phyloP scores from a whole-genome alignment of 495 filamentous ascomycete genomes.

The Penicillium daleae region DNA sequence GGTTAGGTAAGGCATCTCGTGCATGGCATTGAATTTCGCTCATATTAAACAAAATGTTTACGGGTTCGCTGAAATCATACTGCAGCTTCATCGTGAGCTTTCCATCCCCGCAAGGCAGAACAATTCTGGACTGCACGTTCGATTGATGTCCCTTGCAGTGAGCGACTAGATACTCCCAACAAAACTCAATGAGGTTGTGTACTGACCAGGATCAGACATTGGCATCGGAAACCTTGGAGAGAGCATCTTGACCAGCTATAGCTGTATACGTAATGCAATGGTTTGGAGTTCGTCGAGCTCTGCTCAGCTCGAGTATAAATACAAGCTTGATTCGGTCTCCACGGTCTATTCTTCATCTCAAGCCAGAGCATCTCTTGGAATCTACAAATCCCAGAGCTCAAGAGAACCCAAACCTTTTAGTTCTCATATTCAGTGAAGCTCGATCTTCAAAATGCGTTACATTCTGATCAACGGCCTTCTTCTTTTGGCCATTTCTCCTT shows the following conservation, averaged over 20 bases:
- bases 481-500: slow-evolving; percentile 30
- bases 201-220: slow-evolving; percentile 45
- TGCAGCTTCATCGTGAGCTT: slow-evolving; percentile 7
- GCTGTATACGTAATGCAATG: slow-evolving; percentile 21
- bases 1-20: slow-evolving; percentile 18
- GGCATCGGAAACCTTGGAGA: slow-evolving; percentile 39
- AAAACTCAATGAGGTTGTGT: slow-evolving; percentile 28
- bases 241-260: slow-evolving; percentile 25
- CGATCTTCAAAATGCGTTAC: slow-evolving; percentile 28
- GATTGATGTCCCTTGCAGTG: slow-evolving; percentile 51
- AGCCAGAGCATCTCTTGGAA: slow-evolving; percentile 20
- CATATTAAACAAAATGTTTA: not conserved
- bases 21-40: slow-evolving; percentile 14
- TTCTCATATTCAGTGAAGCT: not conserved
- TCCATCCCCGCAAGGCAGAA: slow-evolving; percentile 28
- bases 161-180: slow-evolving; percentile 29
- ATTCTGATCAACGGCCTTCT: slow-evolving; percentile 30
- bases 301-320: slow-evolving; percentile 29
- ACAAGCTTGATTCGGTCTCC: slow-evolving; percentile 9
- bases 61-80: slow-evolving; percentile 18
- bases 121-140: slow-evolving; percentile 27
- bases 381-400: slow-evolving; percentile 9
- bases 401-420: not conserved
- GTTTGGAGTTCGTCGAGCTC: slow-evolving; percentile 6
- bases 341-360: slow-evolving; percentile 22